Base-by-base conservation (phyloP, 176 grass and related monocot species). In the Puya raimondii region DNA sequence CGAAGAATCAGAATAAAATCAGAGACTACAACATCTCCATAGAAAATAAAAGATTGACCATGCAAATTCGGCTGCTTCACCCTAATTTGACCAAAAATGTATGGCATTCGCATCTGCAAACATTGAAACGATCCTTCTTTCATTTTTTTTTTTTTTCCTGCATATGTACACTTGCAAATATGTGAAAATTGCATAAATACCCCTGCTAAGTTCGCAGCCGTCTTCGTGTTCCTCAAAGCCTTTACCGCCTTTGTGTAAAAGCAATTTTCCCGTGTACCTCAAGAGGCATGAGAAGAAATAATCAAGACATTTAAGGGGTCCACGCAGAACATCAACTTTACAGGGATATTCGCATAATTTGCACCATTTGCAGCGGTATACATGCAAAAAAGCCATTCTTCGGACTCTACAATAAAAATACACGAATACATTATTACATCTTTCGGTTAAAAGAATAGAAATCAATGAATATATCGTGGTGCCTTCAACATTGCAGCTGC, bases 401-500 rank as follows among this genome's bases (percentile, higher is more conserved):
- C 33, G 6, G 33, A 42, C 33, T 42, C 33, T 42, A 42, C 33
- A 42, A 42, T 5, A 42, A 42, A 42, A 59, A 59, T 59, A 20
- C 54, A 9, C 15, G n/a, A 2, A n/a, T 58, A 33, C 33, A 16
- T 9, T 69, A 69, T 69, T 27, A 17, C 68, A 15, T 11, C 47
- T 51, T 50, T 47, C n/a, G 0, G 16, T 69, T n/a, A 69, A 69
- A 69, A 69, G 17, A 69, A 69, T 47, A 17, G 14, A 25, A 42
- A 69, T 23, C n/a, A n/a, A 69, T 69, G n/a, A 42, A 47, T 69
- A 64, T 10, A 64, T 64, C 58, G 5, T 12, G 12, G 0, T 47
- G 20, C 2, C 10, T 50, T 83, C 50, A 83, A 57, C 87, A 87
- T 21, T 78, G 87, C 80, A 87, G 76, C 51, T 89, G 86, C 80